Conservation (phyloP, 2,329 filamentous ascomycete species). For the Talaromyces sp. region DNA sequence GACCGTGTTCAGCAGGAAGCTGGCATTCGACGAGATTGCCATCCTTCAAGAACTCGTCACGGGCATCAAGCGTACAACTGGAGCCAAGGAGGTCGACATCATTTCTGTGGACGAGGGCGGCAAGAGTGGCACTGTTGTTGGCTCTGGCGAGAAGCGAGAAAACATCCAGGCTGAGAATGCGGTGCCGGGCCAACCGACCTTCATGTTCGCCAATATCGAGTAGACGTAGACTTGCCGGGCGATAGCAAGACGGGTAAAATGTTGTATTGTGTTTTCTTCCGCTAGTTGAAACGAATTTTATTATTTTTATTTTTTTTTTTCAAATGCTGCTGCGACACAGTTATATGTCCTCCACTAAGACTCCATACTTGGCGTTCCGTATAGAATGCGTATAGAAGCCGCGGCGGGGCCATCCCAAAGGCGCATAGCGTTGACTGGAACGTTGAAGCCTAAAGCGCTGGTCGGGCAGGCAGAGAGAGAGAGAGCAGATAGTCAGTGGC, state of each 20-base stretch:
- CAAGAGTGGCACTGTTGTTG: conserved; percentile 40
- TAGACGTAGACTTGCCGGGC: conserved; percentile 5
- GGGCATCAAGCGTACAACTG: conserved; percentile 70
- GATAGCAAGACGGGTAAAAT: not conserved
- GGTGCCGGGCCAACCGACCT: conserved; percentile 75
- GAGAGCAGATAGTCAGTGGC: no score
- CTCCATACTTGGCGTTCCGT: not conserved
- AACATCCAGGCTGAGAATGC: conserved; percentile 66
- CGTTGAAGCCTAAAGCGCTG: not conserved
- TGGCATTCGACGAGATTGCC: conserved; percentile 78
- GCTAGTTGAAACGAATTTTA: not conserved
- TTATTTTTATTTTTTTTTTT: not conserved
- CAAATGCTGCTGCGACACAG: no score
- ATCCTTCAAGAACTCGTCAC: conserved; percentile 73
- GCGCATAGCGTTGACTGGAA: not conserved
- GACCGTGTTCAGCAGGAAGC: conserved; percentile 73
- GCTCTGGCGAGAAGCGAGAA: conserved; percentile 51
- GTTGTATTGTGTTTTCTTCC: not conserved
- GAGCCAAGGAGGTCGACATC: conserved; percentile 66
- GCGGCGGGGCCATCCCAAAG: not conserved
- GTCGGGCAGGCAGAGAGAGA: not conserved
- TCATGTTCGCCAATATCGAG: conserved; percentile 75
- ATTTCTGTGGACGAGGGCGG: conserved; percentile 61
- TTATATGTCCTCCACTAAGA: not conserved
- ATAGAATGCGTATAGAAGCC: not conserved